These are phyloP conservation scores for Polytolypa hystricis DNA, from an alignment of 2,329 filamentous ascomycete genomes.

Conservation along the genomic window DNA sequence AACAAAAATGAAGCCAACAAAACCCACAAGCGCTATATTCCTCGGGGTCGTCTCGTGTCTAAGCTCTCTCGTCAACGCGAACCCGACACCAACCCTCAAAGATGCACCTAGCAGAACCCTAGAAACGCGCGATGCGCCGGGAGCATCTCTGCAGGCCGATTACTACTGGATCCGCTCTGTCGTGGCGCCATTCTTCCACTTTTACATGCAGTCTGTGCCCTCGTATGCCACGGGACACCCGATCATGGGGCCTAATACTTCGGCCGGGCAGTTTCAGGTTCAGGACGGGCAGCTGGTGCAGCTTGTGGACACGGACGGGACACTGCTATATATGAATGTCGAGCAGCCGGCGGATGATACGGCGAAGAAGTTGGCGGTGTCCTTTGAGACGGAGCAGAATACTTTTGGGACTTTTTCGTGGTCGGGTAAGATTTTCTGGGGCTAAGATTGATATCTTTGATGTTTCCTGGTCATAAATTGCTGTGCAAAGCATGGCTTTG, in stretches of 20 bases:
- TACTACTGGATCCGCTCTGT: conserved; percentile 39
- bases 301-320: conserved; percentile 27
- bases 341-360: conserved; percentile 36
- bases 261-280: conserved; percentile 49
- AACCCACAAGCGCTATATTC: too few species aligned
- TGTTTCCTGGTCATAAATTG: too few species aligned
- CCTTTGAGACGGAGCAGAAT: conserved; percentile 42
- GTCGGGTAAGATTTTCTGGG: not conserved
- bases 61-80: too few species aligned
- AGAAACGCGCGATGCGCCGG: conserved; percentile 21
- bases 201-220: conserved; percentile 42
- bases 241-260: conserved; percentile 40
- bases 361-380: conserved; percentile 40
- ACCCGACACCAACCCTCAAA: not conserved
- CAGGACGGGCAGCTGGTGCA: conserved; percentile 46
- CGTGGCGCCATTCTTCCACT: conserved; percentile 46
- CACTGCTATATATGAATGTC: conserved; percentile 38
- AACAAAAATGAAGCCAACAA: too few species aligned
- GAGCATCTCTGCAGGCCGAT: conserved; percentile 15
- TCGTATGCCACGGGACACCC: conserved; percentile 37
- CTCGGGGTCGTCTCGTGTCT: too few species aligned
- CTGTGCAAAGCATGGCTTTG: too few species aligned
- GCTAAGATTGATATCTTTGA: not conserved
- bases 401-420: conserved; percentile 46
- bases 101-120: not conserved